Evolutionary conservation across 73 alveolate species (phyloP), one percentile per base, ranked within the genome.

Genomic region (Paramecium caudatum): DNA sequence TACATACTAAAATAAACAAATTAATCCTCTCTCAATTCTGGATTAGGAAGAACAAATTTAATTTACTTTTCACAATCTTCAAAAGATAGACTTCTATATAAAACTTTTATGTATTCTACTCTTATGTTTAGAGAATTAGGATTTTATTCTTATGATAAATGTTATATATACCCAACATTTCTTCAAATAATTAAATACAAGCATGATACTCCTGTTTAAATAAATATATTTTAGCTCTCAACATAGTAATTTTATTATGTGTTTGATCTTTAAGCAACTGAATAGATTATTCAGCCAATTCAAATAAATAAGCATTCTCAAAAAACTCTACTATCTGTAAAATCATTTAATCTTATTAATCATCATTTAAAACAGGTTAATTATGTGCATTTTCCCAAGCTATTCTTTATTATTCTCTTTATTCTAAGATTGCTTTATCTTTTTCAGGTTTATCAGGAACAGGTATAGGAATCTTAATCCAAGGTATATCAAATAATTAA

Each of bases 291-390:
- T 81, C 95, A 23, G 96, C 97, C 16, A 91, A 33, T 45, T 90
- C 92, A 30, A 46, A 86, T 12, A 95, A 80, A 82, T 87, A 39
- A 46, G 91, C 68, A 47, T 84, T 49, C 9, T 92, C 91, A 39
- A 94, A 91, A 88, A 84, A 91, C 5, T 93, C 96, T 4, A 95
- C 90, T 10, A 95, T 74, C 32, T 95, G 95, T 47, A 91, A 90
- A 90, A 80, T 91, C 68, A 95, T 78, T 46, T 48, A n/a, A 78
- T 95, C 97, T 7, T 61, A 50, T 83, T 95, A 63, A 12, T 93
- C 94, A 46, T 86, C 48, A 86, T 15, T 61, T n/a, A 86, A 78
- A 23, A 41, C 16, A 4, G 93, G 93, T 19, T 78, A 45, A 36
- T 74, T 74, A 34, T 30, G 47, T 90, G 94, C 78, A 34, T 45